Conservation (phyloP, 495 filamentous ascomycete species). For the Podospora sp. region DNA sequence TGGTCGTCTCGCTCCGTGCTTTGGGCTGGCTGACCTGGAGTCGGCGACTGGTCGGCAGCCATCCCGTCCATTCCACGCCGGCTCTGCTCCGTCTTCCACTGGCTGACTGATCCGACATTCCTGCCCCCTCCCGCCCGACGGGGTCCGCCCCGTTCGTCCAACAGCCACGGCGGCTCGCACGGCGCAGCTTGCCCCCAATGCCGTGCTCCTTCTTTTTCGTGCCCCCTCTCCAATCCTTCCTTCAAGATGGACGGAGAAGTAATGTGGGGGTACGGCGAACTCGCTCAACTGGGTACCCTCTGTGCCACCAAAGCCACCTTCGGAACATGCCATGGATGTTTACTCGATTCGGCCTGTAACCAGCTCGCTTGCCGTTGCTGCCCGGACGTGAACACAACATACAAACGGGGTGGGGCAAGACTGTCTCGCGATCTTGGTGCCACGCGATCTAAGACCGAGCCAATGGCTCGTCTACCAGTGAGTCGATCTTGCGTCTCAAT, state of each 20-base stretch:
- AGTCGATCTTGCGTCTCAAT: conserved; percentile 2
- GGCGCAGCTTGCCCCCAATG: too few relatives aligned
- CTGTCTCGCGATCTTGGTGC: conserved; percentile 19
- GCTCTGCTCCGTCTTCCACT: not conserved
- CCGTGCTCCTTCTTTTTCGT: too few relatives aligned
- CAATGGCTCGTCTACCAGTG: not conserved
- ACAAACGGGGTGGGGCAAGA: conserved; percentile 13
- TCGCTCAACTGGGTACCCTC: not conserved
- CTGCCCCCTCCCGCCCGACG: not conserved
- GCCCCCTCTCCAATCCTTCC: not conserved
- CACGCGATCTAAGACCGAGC: conserved; percentile 18
- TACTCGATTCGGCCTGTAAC: not conserved
- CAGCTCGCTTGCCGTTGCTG: not conserved
- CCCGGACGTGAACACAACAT: not conserved
- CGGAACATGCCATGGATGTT: not conserved
- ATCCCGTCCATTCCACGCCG: too few relatives aligned
- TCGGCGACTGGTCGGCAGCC: not conserved
- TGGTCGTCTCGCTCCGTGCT: too few relatives aligned
- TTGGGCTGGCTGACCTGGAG: not conserved
- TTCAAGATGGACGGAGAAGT: not conserved
- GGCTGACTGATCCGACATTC: not conserved
- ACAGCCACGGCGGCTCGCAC: not conserved
- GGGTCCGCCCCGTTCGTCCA: not conserved
- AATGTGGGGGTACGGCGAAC: not conserved
- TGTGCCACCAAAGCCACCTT: not conserved